Evolutionary conservation across 257 asterid species (phyloP), one percentile per base, ranked within the genome.

Genomic region (Nicotiana tomentosiformis): DNA sequence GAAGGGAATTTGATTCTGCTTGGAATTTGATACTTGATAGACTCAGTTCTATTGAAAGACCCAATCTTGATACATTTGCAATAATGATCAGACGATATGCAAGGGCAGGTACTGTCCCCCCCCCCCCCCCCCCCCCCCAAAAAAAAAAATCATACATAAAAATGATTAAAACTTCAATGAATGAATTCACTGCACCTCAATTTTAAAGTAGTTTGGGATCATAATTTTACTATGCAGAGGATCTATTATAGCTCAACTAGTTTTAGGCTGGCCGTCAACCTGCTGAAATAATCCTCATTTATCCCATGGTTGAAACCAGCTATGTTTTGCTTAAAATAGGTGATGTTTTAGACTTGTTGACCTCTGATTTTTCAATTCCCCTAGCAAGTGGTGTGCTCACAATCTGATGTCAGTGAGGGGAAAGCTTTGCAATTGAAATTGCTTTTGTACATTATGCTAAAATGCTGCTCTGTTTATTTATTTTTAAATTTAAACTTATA

Each of bases 1-100:
- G 92, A 76, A 87, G 96, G 15, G 94, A 93, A 32, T 95, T 95
- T 84, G 97, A 90, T 83, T 85, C 86, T 23, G 98, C 97, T 58
- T 95, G 98, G 98, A 80, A 84, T 83, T 81, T 95, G 78, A 88
- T 95, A 39, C 91, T 88, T 62, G 89, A 87, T 53, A 87, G 86
- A 82, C 78, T 90, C 43, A 81, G 80, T 67, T 86, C 79, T 9
- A 60, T 68, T 74, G 86, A 85, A 67, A 77, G 77, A 32, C 94
- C 93, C 18, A 80, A 90, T 86, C 64, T 88, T n/a, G 92, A 92
- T 81, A 89, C 95, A 15, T 92, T 91, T 86, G 80, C 87, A n/a
- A 90, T 90, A 80, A 66, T 95, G 93, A 90, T 95, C 37, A 90
- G 98, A 89, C 84, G 98, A 74, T 91, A 91, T 51, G 83, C 93